phyloP scores from a whole-genome alignment of 768 basidiomycete genomes.

The Cyclocybe aegerita region DNA sequence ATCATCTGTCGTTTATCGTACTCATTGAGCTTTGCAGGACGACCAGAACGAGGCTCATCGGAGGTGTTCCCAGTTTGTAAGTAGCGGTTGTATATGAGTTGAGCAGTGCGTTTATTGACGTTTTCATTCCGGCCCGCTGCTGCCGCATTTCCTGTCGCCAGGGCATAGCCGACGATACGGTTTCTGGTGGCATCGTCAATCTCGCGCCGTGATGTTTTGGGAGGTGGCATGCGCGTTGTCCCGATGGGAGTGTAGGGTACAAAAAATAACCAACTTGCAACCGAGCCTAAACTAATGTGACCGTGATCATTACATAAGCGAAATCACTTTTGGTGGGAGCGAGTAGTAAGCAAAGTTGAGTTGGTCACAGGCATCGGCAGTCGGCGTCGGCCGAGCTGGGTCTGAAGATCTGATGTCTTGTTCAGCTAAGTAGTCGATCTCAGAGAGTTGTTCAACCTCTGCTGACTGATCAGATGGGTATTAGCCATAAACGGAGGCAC shows the following conservation, averaged over 20 bases:
- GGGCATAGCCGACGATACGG: neutral
- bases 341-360: too few species aligned
- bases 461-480: too few species aligned
- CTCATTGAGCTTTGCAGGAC: slow-evolving; percentile 4
- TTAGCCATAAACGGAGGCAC: too few species aligned
- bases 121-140: neutral
- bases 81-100: neutral
- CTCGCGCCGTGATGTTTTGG: neutral
- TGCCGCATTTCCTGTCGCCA: neutral
- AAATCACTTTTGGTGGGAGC: neutral
- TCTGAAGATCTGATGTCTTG: too few species aligned
- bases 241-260: neutral
- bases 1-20: slow-evolving; percentile 1
- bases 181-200: neutral
- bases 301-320: neutral
- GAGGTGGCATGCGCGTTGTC: neutral
- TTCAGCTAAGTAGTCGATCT: too few species aligned
- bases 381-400: too few species aligned
- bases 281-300: neutral
- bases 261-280: neutral
- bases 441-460: too few species aligned
- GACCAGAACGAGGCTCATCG: slow-evolving; percentile 5
- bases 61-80: neutral
- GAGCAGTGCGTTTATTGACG: neutral
- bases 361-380: too few species aligned